Percentiles rank a stretch among this genome's conserved stretches.
Evolutionary conservation across 2,329 filamentous ascomycete species (phyloP).

Genomic region (Pochonia chlamydosporia): DNA sequence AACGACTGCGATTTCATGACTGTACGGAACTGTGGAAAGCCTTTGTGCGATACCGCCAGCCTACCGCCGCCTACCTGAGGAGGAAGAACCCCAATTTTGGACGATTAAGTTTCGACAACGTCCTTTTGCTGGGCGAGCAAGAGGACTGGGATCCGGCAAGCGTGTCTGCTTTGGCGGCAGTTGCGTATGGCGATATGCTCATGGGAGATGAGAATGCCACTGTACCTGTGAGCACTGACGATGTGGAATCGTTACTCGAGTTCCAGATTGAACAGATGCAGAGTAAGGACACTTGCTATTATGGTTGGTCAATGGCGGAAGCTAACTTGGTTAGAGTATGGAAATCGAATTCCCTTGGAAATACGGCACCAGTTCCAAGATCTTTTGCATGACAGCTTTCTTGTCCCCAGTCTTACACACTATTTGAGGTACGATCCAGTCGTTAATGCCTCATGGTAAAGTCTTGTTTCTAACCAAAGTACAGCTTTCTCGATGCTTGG

Average conservation of each 20-base stretch:
- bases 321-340: slow-evolving; percentile 49
- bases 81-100: slow-evolving; percentile 55
- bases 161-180: slow-evolving; percentile 38
- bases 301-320: not conserved
- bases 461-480: not conserved
- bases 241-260: slow-evolving; percentile 74
- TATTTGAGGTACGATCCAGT: slow-evolving; percentile 56
- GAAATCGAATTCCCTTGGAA: slow-evolving; percentile 68
- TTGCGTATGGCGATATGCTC: slow-evolving; percentile 48
- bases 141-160: slow-evolving; percentile 43
- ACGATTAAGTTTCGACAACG: slow-evolving; percentile 51
- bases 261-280: slow-evolving; percentile 88
- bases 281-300: slow-evolving; percentile 40
- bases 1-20: slow-evolving; percentile 73
- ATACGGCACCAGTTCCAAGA: slow-evolving; percentile 66
- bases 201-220: slow-evolving; percentile 33
- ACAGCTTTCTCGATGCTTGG: slow-evolving; percentile 86
- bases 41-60: slow-evolving; percentile 75
- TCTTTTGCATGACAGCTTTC: slow-evolving; percentile 60
- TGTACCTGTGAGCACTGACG: slow-evolving; percentile 63
- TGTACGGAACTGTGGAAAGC: slow-evolving; percentile 72
- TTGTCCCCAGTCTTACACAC: slow-evolving; percentile 68
- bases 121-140: slow-evolving; percentile 43
- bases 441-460: not conserved
- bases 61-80: slow-evolving; percentile 62